Conservation (phyloP, 139 green algal genomes). For the Chlorella vulgaris region DNA sequence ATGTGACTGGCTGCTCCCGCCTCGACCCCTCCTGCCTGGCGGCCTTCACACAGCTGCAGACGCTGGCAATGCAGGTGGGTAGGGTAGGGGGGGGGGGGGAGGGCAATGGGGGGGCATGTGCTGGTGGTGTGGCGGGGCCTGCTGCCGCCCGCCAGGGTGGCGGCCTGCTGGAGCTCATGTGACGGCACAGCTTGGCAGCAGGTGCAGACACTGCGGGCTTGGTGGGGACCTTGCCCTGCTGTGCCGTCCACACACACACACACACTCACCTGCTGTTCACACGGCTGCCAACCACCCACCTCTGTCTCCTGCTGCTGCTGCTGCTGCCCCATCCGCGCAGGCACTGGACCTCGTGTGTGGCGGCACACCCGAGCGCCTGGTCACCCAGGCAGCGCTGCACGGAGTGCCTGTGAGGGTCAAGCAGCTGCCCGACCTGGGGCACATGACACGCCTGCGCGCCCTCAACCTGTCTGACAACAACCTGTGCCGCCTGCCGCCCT, state of each 20-base stretch:
- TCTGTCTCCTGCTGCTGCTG: no score
- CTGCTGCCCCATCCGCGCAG: background rate
- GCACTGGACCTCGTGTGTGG: background rate
- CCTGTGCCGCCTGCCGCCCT: conserved; percentile 43
- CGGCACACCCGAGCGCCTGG: conserved; percentile 21
- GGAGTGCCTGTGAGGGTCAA: conserved; percentile 4
- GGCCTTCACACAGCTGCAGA: conserved; percentile 44
- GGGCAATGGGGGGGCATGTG: background rate
- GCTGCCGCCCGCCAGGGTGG: no score
- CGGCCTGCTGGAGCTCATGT: no score
- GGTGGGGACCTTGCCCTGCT: no score
- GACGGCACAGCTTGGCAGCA: no score
- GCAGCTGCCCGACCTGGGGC: conserved; percentile 46
- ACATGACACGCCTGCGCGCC: conserved; percentile 45
- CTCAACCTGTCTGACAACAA: conserved; percentile 62
- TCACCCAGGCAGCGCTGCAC: conserved; percentile 7
- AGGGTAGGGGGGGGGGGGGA: background rate
- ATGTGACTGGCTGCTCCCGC: conserved; percentile 44
- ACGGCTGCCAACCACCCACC: no score
- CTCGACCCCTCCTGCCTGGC: conserved; percentile 40
- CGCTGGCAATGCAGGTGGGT: conserved; percentile 56
- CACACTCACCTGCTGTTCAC: no score
- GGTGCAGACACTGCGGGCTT: no score
- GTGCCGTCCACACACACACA: no score
- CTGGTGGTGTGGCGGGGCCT: no score